phyloP scores from a whole-genome alignment of 2,329 filamentous ascomycete species.

The Apiospora koreana region DNA sequence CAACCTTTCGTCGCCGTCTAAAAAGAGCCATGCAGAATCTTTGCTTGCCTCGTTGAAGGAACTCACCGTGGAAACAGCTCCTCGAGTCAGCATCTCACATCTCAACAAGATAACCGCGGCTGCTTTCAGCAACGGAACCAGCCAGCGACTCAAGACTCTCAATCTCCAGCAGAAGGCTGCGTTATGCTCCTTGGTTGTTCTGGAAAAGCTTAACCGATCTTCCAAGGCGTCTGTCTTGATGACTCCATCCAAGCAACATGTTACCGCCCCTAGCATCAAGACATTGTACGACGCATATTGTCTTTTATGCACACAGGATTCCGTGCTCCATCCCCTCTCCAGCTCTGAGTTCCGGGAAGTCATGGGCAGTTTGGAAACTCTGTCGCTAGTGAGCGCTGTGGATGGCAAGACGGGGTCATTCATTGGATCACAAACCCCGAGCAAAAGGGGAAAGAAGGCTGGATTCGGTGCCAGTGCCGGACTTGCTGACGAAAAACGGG shows the following conservation, averaged over 20 bases:
- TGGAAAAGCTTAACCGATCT: constrained; percentile 73
- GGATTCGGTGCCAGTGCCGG: constrained; percentile 47
- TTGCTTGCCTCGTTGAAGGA: constrained; percentile 56
- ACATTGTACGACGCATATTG: constrained; percentile 83
- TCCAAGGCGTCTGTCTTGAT: constrained; percentile 39
- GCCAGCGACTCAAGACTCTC: constrained; percentile 79
- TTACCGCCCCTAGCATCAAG: constrained; percentile 77
- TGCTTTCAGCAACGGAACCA: constrained; percentile 86
- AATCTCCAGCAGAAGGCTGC: constrained; percentile 97
- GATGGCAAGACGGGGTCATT: constrained; percentile 72
- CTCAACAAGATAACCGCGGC: constrained; percentile 88
- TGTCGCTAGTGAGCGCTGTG: constrained; percentile 73
- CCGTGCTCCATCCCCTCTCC: constrained; percentile 86
- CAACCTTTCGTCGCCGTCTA: constrained; percentile 65
- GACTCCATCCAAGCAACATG: constrained; percentile 63
- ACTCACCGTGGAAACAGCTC: constrained; percentile 77
- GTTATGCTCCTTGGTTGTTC: constrained; percentile 81
- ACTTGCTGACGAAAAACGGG: constrained; percentile 70
- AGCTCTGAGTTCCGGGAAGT: constrained; percentile 95
- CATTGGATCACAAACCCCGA: constrained; percentile 66
- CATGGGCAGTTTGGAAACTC: constrained; percentile 82
- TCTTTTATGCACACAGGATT: constrained; percentile 79
- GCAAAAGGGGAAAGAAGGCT: constrained; percentile 63
- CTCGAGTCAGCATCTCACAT: constrained; percentile 85
- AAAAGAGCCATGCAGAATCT: constrained; percentile 47